Conservation (phyloP, 2,329 filamentous ascomycete genomes). For the Colletotrichum noveboracense region DNA sequence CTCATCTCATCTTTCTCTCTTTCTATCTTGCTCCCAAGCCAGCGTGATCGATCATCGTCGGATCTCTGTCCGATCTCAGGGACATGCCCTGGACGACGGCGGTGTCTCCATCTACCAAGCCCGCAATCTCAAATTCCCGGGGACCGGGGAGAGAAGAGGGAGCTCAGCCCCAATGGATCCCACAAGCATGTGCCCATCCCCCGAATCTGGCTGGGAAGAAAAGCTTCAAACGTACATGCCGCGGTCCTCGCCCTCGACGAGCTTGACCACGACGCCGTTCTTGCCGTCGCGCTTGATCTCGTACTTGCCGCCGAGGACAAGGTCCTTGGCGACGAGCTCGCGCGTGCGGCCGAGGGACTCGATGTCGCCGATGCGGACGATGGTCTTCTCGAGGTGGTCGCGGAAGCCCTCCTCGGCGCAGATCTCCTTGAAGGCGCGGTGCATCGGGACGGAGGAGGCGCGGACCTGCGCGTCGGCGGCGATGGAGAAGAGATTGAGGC, state of each 20-base stretch:
- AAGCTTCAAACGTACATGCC: not conserved
- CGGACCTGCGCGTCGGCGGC: constrained; percentile 86
- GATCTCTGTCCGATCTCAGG: not conserved
- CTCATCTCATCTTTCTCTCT: not conserved
- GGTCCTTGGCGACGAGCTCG: constrained; percentile 93
- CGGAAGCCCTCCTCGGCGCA: constrained; percentile 67
- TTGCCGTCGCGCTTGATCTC: constrained; percentile 55
- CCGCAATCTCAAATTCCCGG: not conserved
- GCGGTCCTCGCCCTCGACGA: constrained; percentile 46
- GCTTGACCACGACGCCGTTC: constrained; percentile 44
- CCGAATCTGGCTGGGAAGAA: not conserved
- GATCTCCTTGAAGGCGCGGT: constrained; percentile 86
- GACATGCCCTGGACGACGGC: not conserved
- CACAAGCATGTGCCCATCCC: not conserved
- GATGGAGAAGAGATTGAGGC: constrained; percentile 94
- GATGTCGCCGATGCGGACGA: constrained; percentile 82
- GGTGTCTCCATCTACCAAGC: not conserved
- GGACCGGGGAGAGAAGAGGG: not conserved
- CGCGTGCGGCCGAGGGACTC: constrained; percentile 93
- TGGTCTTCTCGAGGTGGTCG: constrained; percentile 55
- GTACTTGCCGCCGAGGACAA: constrained; percentile 86
- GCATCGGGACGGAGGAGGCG: constrained; percentile 96
- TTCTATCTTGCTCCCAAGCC: not conserved
- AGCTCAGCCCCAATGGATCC: not conserved
- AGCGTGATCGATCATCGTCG: not conserved